These are phyloP conservation scores for Avena insularis DNA, from an alignment of 176 grass and related monocot genomes.

Conservation along the genomic window DNA sequence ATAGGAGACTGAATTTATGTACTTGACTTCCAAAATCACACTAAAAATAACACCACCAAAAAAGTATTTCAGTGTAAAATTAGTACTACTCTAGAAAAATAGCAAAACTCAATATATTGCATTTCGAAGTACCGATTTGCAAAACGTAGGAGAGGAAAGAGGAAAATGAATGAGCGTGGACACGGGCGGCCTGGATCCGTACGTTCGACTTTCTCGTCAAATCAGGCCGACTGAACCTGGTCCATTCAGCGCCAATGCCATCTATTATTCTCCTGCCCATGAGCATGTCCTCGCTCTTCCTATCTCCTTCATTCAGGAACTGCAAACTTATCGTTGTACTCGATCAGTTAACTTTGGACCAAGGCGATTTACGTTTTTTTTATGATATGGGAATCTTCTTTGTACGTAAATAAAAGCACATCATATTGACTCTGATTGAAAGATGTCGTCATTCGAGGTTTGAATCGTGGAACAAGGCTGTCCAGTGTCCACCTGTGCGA, in stretches of 20 bases:
- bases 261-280: neutral
- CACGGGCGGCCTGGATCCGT: conserved; percentile 15
- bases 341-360: neutral
- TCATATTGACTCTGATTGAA: neutral
- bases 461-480: neutral
- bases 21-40: neutral
- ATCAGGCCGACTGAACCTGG: neutral
- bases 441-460: neutral
- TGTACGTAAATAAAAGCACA: neutral
- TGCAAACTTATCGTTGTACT: no score
- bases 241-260: neutral
- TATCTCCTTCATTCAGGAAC: neutral
- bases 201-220: conserved; percentile 35
- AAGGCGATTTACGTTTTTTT: neutral
- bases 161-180: neutral
- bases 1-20: no score
- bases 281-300: neutral
- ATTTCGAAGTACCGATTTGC: neutral
- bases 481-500: conserved; percentile 6
- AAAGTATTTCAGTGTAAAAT: neutral
- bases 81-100: neutral
- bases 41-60: neutral
- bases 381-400: neutral
- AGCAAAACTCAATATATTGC: neutral
- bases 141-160: neutral